These are phyloP conservation scores for Uronychia binucleata DNA, from an alignment of 73 alveolate species.

Conservation along the genomic window DNA sequence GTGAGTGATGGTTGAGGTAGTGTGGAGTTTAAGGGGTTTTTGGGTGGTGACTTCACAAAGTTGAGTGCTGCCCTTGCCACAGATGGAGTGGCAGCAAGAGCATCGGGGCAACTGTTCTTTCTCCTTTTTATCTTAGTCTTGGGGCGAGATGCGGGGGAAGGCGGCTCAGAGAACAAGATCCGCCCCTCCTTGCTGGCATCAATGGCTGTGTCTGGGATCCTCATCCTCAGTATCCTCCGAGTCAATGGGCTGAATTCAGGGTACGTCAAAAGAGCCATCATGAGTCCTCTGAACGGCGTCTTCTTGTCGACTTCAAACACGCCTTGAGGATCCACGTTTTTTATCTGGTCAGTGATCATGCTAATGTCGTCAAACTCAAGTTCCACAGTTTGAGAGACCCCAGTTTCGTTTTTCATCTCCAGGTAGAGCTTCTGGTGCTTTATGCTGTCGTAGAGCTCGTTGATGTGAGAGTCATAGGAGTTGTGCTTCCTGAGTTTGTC, in stretches of 20 bases:
- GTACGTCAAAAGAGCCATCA: neutral
- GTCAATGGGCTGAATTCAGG: neutral
- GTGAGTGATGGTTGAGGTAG: too few species aligned
- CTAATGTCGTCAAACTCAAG: neutral
- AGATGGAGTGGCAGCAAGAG: too few species aligned
- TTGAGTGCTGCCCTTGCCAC: too few species aligned
- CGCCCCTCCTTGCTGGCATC: neutral
- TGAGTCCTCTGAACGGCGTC: neutral
- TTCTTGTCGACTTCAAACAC: neutral
- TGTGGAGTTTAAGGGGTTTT: too few species aligned
- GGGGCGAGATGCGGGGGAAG: neutral
- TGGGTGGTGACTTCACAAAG: too few species aligned
- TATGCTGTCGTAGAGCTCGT: neutral
- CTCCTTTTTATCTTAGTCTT: neutral
- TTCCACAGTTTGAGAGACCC: neutral
- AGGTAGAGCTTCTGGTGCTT: neutral
- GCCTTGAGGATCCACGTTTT: neutral
- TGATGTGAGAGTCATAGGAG: neutral
- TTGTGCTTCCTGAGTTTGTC: neutral
- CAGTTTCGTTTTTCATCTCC: neutral
- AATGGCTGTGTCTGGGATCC: neutral
- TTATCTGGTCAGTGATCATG: neutral
- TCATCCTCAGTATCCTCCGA: neutral
- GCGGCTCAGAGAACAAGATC: neutral
- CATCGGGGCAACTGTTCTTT: too few species aligned